Base-by-base conservation (phyloP, 768 basidiomycete species). In the Trametes coccinea region DNA sequence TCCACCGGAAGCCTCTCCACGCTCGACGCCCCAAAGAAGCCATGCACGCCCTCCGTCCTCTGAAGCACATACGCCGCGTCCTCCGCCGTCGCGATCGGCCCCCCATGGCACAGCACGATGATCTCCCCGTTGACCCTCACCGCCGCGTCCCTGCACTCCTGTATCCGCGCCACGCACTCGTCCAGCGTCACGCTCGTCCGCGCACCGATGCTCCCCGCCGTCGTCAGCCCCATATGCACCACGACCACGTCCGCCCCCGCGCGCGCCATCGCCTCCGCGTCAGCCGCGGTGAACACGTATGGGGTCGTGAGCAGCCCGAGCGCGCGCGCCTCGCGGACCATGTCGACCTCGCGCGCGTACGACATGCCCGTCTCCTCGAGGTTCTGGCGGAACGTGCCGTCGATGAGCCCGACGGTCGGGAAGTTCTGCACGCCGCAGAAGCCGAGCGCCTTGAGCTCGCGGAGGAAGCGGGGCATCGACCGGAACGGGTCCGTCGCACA, bases 321-420 rank as follows among this genome's bases (percentile, higher is more conserved):
- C 29, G 34, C 13, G 56, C 39, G 66, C 45, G 66, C 66, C 57
- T 56, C 57, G 40, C 60, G 62, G 16, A 67, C 48, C 66, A 67
- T 67, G 34, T 64, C 66, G 37, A 67, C 66, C 52, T 67, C 66
- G 46, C 46, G 60, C 27, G 60, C 47, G 47, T 67, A 67, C 14
- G 60, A 60, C 66, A 67, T 67, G n/a, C 66, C 66, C 29, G 66
- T 67, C 60, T 67, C 66, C 46, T 64, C 66, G n/a, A 67, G 62
- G 50, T 64, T 62, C 60, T 64, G 66, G 13, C 66, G 62, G 51
- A 67, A 67, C 16, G 37, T 60, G 39, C 62, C 66, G 54, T 64
- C 66, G 49, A 66, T 63, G 30, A 63, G 66, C 5, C 66, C 66
- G 52, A 66, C 66, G 34, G 66, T 66, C 16, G 66, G 66, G 60